Conservation (phyloP, 176 grass and related monocot genomes). For the sorghum (Sorghum bicolor) region Sorghum_bicolor_NCBIv3 NC_012875.2:2688501-2689000, state of each 20-base stretch:
- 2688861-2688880: too few species aligned
- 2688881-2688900: too few species aligned
- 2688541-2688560: background rate
- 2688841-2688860: background rate
- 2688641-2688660: background rate
- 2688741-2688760: slow-evolving; percentile 11
- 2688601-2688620: background rate
- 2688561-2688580: background rate
- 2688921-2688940: too few species aligned
- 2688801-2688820: slow-evolving; percentile 10
- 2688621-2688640: background rate
- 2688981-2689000: too few species aligned
- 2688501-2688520: fast-evolving
- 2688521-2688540: background rate
- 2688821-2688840: background rate
- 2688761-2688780: background rate
- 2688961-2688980: too few species aligned
- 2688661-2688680: background rate
- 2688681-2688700: background rate
- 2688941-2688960: too few species aligned
- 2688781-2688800: background rate
- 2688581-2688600: fast-evolving
- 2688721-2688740: background rate
- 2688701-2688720: background rate
- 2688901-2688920: too few species aligned